These are phyloP conservation scores for Paragyromitra xinjiangensis DNA, from an alignment of 495 filamentous ascomycete genomes.

Conservation along the genomic window DNA sequence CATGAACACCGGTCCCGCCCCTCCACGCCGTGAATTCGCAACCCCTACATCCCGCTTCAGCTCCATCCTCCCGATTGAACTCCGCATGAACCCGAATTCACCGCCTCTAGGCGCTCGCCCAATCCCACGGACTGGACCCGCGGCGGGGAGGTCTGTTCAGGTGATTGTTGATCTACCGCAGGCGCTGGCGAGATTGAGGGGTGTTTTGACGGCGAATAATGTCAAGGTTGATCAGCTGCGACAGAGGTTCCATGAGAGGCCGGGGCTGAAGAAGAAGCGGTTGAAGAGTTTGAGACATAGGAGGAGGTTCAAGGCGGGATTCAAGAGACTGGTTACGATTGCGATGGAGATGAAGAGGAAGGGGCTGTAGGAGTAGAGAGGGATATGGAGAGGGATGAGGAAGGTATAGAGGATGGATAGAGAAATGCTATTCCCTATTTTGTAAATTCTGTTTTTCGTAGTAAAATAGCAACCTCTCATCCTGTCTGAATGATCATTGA, in stretches of 20 bases:
- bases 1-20: not conserved
- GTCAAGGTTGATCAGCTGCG: conserved; percentile 62
- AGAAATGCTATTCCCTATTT: not conserved
- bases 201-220: conserved; percentile 64
- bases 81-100: not conserved
- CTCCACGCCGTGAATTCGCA: conserved; percentile 26
- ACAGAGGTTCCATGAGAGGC: conserved; percentile 76
- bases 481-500: not conserved
- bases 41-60: conserved; percentile 12
- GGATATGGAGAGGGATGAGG: not conserved
- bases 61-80: conserved; percentile 11
- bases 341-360: conserved; percentile 73
- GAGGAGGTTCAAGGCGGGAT: conserved; percentile 71
- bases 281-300: conserved; percentile 72
- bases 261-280: conserved; percentile 78
- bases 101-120: conserved; percentile 26
- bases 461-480: not conserved
- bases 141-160: conserved; percentile 68
- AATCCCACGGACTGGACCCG: conserved; percentile 62
- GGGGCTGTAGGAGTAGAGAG: conserved; percentile 68
- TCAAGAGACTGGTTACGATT: conserved; percentile 67
- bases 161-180: conserved; percentile 66
- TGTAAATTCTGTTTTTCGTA: not conserved
- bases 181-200: conserved; percentile 65
- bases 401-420: too few relatives aligned